Base-by-base conservation (phyloP, 768 basidiomycete genomes). In the Lepiota venenata region DNA sequence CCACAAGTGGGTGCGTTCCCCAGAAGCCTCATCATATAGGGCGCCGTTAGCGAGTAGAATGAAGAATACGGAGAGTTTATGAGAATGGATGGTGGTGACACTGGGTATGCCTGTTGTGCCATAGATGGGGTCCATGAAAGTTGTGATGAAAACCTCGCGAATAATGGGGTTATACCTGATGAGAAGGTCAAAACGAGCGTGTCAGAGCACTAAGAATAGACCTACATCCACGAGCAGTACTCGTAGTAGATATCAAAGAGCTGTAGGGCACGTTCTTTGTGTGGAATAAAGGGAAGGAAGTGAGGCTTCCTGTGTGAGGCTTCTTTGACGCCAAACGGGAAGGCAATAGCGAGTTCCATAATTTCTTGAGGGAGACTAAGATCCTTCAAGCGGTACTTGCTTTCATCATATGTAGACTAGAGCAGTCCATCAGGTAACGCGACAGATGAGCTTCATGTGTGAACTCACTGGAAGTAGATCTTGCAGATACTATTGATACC, bases 11-110 rank as follows among this genome's bases (percentile, higher is more conserved):
- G 58, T 43, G 15, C 58, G 55, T 22, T 72, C 62, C 21, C 69
- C 65, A 1, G 74, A 66, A 8, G 69, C 58, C 18, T 68, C 49
- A 42, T 82, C 78, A 56, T 76, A 77, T 4, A 79, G 61, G 15
- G 69, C 61, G 6, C 81, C 83, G 35, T 73, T 71, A 4, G 78
- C 75, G 4, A 84, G 61, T 32, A 81, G 52, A 52, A 76, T 72
- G 62, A 82, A 83, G 64, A 84, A 77, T 16, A 81, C 71, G 15
- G 81, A 70, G 32, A 84, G 70, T 29, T 70, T 65, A 51, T 83
- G 78, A 0, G 79, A 69, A 48, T 80, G 75, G 18, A 79, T 50
- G 14, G 45, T 46, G 38, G 75, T 66, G 16, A 75, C 56, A 43
- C 61, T 67, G 8, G 66, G 61, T 38, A 62, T 63, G 14, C 65